Evolutionary conservation across 352 stramenopile species (phyloP), one percentile per base, ranked within the genome.

Genomic region (Globisporangium sylvaticum): DNA sequence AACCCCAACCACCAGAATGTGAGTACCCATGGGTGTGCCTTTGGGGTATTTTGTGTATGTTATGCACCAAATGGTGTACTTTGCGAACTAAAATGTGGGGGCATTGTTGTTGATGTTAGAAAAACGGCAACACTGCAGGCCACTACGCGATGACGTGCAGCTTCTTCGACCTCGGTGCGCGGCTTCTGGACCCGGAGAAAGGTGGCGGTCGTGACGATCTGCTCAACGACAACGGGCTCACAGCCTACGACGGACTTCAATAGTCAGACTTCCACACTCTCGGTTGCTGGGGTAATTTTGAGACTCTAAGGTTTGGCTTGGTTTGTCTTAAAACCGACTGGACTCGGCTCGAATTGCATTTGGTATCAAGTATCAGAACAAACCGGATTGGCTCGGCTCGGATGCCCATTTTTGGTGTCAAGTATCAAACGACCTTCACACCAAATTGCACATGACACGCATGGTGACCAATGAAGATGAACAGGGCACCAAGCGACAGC

Each of bases 91-190:
- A n/a, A n/a, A n/a, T n/a, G n/a, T n/a, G n/a, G n/a, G n/a, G n/a
- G n/a, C n/a, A n/a, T n/a, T n/a, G n/a, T n/a, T n/a, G n/a, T n/a
- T n/a, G n/a, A n/a, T n/a, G n/a, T n/a, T 60, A 89, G 81, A 88
- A 83, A 75, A 75, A 84, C 52, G 94, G 94, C 31, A 96, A 98
- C 69, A 98, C 94, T 1, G 80, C 92, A 0, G 84, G 97, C 44
- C 94, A 98, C 71, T 98, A 97, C 74, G 94, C 94, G 29, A 95
- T 98, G 84, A 83, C 87, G 18, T 97, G 96, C 77, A 93, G 79
- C 75, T 93, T 93, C 74, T 93, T 93, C 68, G 94, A 98, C 73
- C 67, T 98, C 22, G 91, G 87, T 34, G 92, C 96, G 76, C 97
- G 88, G 79, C 77, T 98, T 18, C 80, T 98, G 64, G 86, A 95